phyloP scores from a whole-genome alignment of 805 yeast species.

The Lipomyces chichibuensis region DNA sequence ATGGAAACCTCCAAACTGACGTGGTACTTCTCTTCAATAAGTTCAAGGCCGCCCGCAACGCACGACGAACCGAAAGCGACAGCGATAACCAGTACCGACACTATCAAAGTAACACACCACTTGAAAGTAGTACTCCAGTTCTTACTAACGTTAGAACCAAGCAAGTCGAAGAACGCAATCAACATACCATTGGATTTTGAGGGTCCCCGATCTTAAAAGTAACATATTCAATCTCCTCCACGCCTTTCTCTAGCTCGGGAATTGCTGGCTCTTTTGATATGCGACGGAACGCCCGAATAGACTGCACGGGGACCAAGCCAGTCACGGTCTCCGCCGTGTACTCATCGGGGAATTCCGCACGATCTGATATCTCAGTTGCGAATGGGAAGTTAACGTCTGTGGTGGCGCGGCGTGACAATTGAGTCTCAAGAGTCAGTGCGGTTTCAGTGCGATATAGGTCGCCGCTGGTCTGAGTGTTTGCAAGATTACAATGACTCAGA shows the following conservation, averaged over 20 bases:
- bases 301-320: slow-evolving; percentile 80
- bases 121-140: slow-evolving; percentile 31
- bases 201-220: slow-evolving; percentile 81
- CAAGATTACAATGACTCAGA: neutral
- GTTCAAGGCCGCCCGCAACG: slow-evolving; percentile 80
- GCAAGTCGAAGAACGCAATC: too few relatives aligned
- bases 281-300: slow-evolving; percentile 48
- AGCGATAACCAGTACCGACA: slow-evolving; percentile 75
- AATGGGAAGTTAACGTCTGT: slow-evolving; percentile 56
- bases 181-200: slow-evolving; percentile 65
- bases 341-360: slow-evolving; percentile 82
- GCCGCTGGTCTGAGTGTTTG: slow-evolving; percentile 3
- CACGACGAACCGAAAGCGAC: slow-evolving; percentile 95
- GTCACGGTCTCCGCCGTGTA: slow-evolving; percentile 85
- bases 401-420: slow-evolving; percentile 58
- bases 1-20: slow-evolving; percentile 80
- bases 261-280: slow-evolving; percentile 10
- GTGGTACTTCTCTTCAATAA: slow-evolving; percentile 64
- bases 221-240: slow-evolving; percentile 65
- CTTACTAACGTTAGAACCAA: slow-evolving; percentile 3
- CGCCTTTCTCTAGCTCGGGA: slow-evolving; percentile 42
- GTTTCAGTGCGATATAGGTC: slow-evolving; percentile 59
- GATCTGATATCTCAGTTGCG: slow-evolving; percentile 34
- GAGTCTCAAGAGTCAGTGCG: slow-evolving; percentile 66
- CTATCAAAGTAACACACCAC: slow-evolving; percentile 59